Conservation (phyloP, 805 yeast genomes). For the Saccharomycodes ludwigii region DNA sequence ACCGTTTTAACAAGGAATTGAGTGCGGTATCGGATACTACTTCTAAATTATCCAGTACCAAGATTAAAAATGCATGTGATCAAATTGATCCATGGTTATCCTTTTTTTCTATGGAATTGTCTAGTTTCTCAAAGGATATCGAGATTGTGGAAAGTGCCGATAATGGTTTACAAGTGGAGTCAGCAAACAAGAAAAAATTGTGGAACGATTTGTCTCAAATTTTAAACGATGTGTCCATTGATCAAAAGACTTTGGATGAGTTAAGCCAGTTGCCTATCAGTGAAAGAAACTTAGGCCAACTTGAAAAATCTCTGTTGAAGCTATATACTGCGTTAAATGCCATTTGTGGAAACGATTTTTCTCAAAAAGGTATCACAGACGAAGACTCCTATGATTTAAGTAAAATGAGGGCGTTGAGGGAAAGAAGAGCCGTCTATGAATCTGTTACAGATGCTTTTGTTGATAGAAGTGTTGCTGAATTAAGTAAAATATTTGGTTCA, state of each 20-base stretch:
- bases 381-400: slow-evolving; percentile 36
- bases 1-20: slow-evolving; percentile 40
- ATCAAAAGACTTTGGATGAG: slow-evolving; percentile 37
- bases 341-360: slow-evolving; percentile 36
- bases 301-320: slow-evolving; percentile 45
- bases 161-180: slow-evolving; percentile 71
- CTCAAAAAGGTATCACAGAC: slow-evolving; percentile 1
- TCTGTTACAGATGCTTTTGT: slow-evolving; percentile 40
- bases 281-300: slow-evolving; percentile 28
- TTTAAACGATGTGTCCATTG: slow-evolving; percentile 56
- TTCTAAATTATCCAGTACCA: slow-evolving; percentile 27
- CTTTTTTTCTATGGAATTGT: slow-evolving; percentile 46
- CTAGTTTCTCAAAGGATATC: slow-evolving; percentile 56
- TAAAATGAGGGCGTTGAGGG: slow-evolving; percentile 59
- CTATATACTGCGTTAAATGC: slow-evolving; percentile 56
- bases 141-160: slow-evolving; percentile 61
- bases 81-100: slow-evolving; percentile 42
- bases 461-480: slow-evolving; percentile 30
- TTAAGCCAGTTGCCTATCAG: slow-evolving; percentile 38
- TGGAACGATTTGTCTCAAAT: slow-evolving; percentile 60
- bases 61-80: slow-evolving; percentile 41
- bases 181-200: slow-evolving; percentile 67
- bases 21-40: slow-evolving; percentile 1
- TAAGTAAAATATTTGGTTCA: slow-evolving; percentile 31
- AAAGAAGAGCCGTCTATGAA: slow-evolving; percentile 51